A percentile compares a stretch with the other conserved stretches of the same genome.
phyloP scores from a whole-genome alignment of 169 alveolate genomes.

The Theileria orientalis region DNA sequence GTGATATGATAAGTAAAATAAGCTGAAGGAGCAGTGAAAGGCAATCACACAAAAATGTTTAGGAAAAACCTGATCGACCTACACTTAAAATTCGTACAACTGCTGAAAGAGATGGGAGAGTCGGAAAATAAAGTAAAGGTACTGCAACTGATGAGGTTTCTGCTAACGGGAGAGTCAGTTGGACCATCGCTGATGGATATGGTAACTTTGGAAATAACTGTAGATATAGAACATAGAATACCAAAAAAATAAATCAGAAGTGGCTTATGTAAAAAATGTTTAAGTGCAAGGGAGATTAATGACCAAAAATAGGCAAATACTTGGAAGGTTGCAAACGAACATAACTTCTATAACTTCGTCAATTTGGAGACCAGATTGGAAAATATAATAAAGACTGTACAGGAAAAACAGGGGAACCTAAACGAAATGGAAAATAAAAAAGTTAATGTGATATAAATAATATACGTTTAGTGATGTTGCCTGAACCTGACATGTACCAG shows the following conservation, averaged over 20 bases:
- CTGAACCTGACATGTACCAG: too few species aligned
- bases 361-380: slow-evolving; percentile 36
- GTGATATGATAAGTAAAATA: neutral
- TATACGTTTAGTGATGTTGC: too few species aligned
- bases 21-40: too few species aligned
- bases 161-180: slow-evolving; percentile 38
- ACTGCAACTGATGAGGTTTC: slow-evolving; percentile 39
- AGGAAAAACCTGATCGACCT: slow-evolving; percentile 9
- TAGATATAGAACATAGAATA: neutral
- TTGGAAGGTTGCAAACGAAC: slow-evolving; percentile 40
- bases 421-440: neutral
- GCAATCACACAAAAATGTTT: neutral
- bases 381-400: slow-evolving; percentile 6
- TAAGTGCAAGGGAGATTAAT: too few species aligned
- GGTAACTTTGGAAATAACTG: slow-evolving; percentile 21
- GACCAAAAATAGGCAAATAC: slow-evolving; percentile 11
- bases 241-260: too few species aligned
- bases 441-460: too few species aligned
- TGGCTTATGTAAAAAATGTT: too few species aligned
- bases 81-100: slow-evolving; percentile 2
- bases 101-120: neutral
- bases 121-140: slow-evolving; percentile 3
- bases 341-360: slow-evolving; percentile 20
- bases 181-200: slow-evolving; percentile 52
- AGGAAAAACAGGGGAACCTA: neutral